Evolutionary conservation across 2,329 filamentous ascomycete species (phyloP).

Genomic region (Arthroderma sp.): DNA sequence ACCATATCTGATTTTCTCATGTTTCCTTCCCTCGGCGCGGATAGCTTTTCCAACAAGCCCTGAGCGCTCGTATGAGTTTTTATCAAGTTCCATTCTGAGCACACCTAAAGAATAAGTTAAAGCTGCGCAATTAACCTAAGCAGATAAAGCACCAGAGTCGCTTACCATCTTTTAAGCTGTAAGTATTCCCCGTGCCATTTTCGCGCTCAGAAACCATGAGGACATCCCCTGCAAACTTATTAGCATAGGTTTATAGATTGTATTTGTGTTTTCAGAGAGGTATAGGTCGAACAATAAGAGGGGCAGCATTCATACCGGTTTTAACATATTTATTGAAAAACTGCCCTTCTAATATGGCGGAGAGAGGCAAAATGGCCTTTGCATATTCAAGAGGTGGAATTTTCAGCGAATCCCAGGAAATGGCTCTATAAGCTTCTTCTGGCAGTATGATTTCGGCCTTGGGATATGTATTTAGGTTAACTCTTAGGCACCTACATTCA

Average conservation of each 20-base stretch:
- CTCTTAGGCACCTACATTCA: not conserved
- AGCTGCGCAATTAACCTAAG: no score
- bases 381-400: slow-evolving; percentile 42
- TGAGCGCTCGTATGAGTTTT: slow-evolving; percentile 66
- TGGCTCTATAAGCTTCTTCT: slow-evolving; percentile 41
- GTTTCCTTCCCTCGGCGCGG: slow-evolving; percentile 44
- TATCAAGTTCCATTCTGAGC: slow-evolving; percentile 65
- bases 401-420: slow-evolving; percentile 40
- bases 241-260: no score
- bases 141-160: no score
- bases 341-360: slow-evolving; percentile 55
- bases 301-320: slow-evolving; percentile 40
- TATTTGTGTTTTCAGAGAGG: no score
- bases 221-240: slow-evolving; percentile 48
- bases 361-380: slow-evolving; percentile 58
- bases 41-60: slow-evolving; percentile 64
- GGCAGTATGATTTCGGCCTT: slow-evolving; percentile 57
- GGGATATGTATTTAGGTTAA: not conserved
- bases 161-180: slow-evolving; percentile 55
- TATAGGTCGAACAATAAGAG: not conserved
- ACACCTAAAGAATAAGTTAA: slow-evolving; percentile 37
- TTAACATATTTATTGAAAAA: slow-evolving; percentile 85
- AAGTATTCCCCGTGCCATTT: slow-evolving; percentile 56
- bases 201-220: slow-evolving; percentile 73
- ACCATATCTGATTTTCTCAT: slow-evolving; percentile 63